These are phyloP conservation scores for Thelephora ganbajun DNA, from an alignment of 768 basidiomycete genomes.

Conservation along the genomic window DNA sequence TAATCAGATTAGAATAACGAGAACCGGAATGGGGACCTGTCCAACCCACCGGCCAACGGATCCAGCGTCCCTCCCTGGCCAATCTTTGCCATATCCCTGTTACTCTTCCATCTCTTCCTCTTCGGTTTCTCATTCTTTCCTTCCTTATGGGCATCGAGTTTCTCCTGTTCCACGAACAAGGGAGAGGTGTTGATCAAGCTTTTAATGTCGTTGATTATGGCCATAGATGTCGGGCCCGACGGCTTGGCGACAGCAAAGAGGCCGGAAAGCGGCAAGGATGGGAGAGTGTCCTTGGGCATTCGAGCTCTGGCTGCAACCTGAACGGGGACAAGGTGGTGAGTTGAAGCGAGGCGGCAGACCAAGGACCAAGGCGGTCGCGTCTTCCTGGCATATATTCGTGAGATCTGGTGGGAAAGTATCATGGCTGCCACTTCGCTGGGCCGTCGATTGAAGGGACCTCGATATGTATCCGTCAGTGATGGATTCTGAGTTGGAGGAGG, in stretches of 20 bases:
- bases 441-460: not conserved
- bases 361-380: not conserved
- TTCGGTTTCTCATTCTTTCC: slow-evolving; percentile 29
- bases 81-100: slow-evolving; percentile 49
- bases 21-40: not conserved
- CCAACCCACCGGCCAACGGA: slow-evolving; percentile 77
- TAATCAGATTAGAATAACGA: not conserved
- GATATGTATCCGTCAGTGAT: not conserved
- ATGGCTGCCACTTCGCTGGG: not conserved
- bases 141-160: slow-evolving; percentile 15
- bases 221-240: slow-evolving; percentile 88
- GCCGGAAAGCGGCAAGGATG: slow-evolving; percentile 54
- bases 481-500: too few species aligned
- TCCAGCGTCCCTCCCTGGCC: slow-evolving; percentile 94
- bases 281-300: slow-evolving; percentile 55
- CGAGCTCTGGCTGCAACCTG: not conserved
- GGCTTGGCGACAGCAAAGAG: slow-evolving; percentile 88
- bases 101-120: slow-evolving; percentile 22
- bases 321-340: not conserved
- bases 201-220: slow-evolving; percentile 75
- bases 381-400: not conserved
- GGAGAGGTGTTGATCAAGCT: slow-evolving; percentile 61
- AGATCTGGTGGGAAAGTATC: too few species aligned
- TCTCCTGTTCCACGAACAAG: slow-evolving; percentile 54
- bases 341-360: not conserved